phyloP scores from a whole-genome alignment of 352 stramenopile species.

The Aphanomyces euteiches region DNA sequence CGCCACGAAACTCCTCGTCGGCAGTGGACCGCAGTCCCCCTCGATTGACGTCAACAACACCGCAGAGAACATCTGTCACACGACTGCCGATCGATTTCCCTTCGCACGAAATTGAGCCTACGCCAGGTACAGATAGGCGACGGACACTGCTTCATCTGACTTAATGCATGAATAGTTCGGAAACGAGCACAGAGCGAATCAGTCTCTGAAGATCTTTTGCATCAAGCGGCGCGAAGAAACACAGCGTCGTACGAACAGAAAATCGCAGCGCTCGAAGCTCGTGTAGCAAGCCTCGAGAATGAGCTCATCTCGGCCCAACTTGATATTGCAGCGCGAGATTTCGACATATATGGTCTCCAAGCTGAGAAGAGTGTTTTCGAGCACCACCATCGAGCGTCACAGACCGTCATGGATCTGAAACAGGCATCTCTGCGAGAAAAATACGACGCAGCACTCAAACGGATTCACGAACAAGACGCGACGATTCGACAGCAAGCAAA shows the following conservation, averaged over 20 bases:
- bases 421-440: background rate
- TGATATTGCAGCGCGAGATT: slow-evolving; percentile 23
- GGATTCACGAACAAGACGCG: background rate
- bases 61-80: background rate
- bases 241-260: slow-evolving; percentile 14
- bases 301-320: slow-evolving; percentile 14
- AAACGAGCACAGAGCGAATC: slow-evolving; percentile 20
- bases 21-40: background rate
- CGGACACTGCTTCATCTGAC: background rate
- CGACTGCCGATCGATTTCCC: slow-evolving; percentile 3
- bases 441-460: background rate
- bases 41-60: background rate
- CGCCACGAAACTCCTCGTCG: background rate
- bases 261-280: slow-evolving; percentile 13
- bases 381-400: background rate
- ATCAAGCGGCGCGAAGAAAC: background rate
- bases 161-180: slow-evolving; percentile 1
- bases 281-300: slow-evolving; percentile 9
- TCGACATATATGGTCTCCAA: slow-evolving; percentile 20
- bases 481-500: slow-evolving; percentile 13
- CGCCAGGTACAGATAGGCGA: background rate
- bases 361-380: slow-evolving; percentile 9
- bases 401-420: background rate
- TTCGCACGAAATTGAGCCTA: background rate
- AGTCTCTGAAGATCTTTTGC: background rate